Conservation (phyloP, 2,329 filamentous ascomycete species). For the Colletotrichum liriopes region DNA sequence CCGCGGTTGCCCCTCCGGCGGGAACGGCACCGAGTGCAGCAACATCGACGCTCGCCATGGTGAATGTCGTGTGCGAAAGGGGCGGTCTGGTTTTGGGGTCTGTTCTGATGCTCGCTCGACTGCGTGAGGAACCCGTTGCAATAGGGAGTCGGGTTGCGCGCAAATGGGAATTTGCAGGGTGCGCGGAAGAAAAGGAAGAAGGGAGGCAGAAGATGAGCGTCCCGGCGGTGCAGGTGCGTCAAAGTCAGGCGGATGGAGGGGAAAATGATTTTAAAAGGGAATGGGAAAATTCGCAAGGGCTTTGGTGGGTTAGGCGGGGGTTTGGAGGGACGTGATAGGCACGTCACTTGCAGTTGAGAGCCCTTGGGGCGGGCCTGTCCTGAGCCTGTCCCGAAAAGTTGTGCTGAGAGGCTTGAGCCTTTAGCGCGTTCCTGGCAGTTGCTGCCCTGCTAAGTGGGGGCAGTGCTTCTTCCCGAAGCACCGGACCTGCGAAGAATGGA, state of each 20-base stretch:
- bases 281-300: slow-evolving; percentile 43
- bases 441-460: slow-evolving; percentile 40
- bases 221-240: slow-evolving; percentile 18
- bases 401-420: slow-evolving; percentile 19
- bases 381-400: slow-evolving; percentile 4
- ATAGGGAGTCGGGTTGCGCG: slow-evolving; percentile 19
- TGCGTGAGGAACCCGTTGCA: neutral
- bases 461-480: slow-evolving; percentile 14
- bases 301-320: slow-evolving; percentile 45
- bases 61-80: slow-evolving; percentile 40
- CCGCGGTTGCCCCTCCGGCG: slow-evolving; percentile 52
- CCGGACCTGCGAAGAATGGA: slow-evolving; percentile 13
- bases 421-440: slow-evolving; percentile 37
- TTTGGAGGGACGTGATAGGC: slow-evolving; percentile 42
- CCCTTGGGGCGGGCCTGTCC: slow-evolving; percentile 31
- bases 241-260: slow-evolving; percentile 39
- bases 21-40: slow-evolving; percentile 39
- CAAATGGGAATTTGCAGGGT: slow-evolving; percentile 23
- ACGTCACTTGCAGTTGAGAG: slow-evolving; percentile 36
- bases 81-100: neutral
- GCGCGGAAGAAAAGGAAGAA: slow-evolving; percentile 25
- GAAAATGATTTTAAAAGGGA: slow-evolving; percentile 43
- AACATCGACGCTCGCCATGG: slow-evolving; percentile 63
- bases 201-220: slow-evolving; percentile 15
- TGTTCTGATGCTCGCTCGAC: neutral